These are phyloP conservation scores for Aphanomyces cochlioides DNA, from an alignment of 352 stramenopile genomes.

Conservation along the genomic window DNA sequence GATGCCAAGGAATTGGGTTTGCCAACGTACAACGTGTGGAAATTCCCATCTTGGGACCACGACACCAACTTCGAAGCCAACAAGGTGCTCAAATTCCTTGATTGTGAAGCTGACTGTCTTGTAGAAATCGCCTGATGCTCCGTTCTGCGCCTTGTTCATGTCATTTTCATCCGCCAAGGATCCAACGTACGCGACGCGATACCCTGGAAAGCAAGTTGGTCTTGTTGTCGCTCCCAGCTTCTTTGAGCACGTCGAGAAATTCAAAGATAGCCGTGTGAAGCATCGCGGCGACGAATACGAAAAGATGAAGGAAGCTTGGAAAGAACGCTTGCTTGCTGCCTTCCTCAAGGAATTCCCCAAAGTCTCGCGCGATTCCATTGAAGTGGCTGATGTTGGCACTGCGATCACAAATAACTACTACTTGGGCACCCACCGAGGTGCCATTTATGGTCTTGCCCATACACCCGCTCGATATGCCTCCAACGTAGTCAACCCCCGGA, in stretches of 20 bases:
- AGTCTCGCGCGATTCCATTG: constrained; percentile 32
- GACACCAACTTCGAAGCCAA: constrained; percentile 35
- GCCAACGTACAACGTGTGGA: constrained; percentile 38
- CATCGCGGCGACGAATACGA: constrained; percentile 38
- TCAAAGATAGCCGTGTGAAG: constrained; percentile 34
- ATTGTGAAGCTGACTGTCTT: neutral
- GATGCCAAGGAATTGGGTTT: constrained; percentile 30
- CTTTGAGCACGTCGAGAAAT: constrained; percentile 38
- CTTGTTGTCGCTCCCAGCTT: constrained; percentile 34
- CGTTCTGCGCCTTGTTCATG: constrained; percentile 25
- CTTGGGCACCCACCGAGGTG: constrained; percentile 37
- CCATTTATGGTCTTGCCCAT: constrained; percentile 41
- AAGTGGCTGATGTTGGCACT: constrained; percentile 38
- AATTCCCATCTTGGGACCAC: constrained; percentile 39
- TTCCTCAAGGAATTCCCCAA: constrained; percentile 41
- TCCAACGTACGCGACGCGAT: constrained; percentile 26
- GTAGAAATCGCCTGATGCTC: constrained; percentile 20
- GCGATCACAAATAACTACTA: constrained; percentile 46
- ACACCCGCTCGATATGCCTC: constrained; percentile 22
- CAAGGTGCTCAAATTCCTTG: neutral
- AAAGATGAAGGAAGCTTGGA: constrained; percentile 34
- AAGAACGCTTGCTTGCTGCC: constrained; percentile 34
- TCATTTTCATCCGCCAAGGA: constrained; percentile 34
- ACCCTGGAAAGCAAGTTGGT: constrained; percentile 22
- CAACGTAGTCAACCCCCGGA: constrained; percentile 13